phyloP scores from a whole-genome alignment of 2,329 filamentous ascomycete species.

The Colletotrichum sp. region DNA sequence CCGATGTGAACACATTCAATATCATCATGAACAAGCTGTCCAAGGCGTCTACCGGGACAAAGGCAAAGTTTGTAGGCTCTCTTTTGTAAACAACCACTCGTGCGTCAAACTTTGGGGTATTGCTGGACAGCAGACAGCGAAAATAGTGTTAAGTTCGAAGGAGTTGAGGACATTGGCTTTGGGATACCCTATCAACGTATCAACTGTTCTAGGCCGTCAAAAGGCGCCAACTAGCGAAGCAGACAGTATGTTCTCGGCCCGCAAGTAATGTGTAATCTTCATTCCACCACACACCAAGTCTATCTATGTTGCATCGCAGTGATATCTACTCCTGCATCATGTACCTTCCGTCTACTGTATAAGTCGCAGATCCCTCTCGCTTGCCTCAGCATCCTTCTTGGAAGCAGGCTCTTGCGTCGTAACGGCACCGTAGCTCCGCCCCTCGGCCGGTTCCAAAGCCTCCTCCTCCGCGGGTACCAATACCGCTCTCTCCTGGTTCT shows the following conservation, averaged over 20 bases:
- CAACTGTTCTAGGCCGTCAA: neutral
- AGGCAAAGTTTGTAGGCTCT: neutral
- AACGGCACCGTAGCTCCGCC: slow-evolving; percentile 62
- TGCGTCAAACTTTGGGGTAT: neutral
- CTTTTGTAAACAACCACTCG: neutral
- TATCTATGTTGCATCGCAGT: neutral
- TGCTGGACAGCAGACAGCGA: neutral
- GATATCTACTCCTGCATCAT: neutral
- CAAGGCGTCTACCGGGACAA: neutral
- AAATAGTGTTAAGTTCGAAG: neutral
- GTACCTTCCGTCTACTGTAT: neutral
- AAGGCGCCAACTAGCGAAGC: neutral
- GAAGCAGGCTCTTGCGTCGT: neutral
- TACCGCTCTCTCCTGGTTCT: neutral
- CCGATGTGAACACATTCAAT: neutral
- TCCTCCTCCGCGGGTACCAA: neutral
- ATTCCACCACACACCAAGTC: neutral
- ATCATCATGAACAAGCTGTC: neutral
- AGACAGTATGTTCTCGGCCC: neutral
- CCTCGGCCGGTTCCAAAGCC: neutral
- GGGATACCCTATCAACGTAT: neutral
- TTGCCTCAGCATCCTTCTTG: neutral
- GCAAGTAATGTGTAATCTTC: neutral
- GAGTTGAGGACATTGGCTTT: neutral
- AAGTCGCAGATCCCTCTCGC: neutral